These are phyloP conservation scores for Chloropicon primus DNA, from an alignment of 139 green algal genomes.

Conservation along the genomic window DNA sequence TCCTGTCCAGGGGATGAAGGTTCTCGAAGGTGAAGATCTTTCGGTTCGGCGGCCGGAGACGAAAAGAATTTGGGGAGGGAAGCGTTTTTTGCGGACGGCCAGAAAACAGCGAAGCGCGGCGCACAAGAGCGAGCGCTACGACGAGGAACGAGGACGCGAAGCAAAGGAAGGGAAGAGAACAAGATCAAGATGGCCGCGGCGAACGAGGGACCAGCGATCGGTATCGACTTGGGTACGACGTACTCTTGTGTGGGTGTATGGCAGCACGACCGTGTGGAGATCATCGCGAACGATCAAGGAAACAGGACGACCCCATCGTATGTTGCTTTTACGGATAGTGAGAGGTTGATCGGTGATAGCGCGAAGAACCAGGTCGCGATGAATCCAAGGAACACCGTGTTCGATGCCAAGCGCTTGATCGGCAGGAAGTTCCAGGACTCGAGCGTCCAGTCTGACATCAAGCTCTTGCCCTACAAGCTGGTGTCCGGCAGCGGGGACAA, in stretches of 20 bases:
- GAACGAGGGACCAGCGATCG: constrained; percentile 13
- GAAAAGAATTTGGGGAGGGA: no score
- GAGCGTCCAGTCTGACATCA: constrained; percentile 78
- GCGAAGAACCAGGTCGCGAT: constrained; percentile 35
- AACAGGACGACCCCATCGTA: constrained; percentile 87
- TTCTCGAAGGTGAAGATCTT: no score
- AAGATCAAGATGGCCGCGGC: background rate
- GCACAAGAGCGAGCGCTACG: no score
- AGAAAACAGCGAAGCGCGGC: no score
- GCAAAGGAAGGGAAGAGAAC: background rate
- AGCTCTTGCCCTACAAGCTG: constrained; percentile 77
- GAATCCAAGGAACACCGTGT: constrained; percentile 94
- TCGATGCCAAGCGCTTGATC: constrained; percentile 96
- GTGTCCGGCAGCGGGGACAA: constrained; percentile 60
- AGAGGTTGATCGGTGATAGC: constrained; percentile 89
- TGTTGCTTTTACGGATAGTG: constrained; percentile 93
- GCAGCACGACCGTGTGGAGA: constrained; percentile 83
- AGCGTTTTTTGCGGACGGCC: no score
- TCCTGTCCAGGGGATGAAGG: no score
- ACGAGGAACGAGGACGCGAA: background rate
- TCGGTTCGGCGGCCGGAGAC: no score
- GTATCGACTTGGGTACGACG: constrained; percentile 78
- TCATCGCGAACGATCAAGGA: constrained; percentile 79
- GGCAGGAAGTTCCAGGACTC: constrained; percentile 74
- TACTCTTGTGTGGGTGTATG: constrained; percentile 83